Conservation (phyloP, 176 grass and related monocot species). For the Canna indica region DNA sequence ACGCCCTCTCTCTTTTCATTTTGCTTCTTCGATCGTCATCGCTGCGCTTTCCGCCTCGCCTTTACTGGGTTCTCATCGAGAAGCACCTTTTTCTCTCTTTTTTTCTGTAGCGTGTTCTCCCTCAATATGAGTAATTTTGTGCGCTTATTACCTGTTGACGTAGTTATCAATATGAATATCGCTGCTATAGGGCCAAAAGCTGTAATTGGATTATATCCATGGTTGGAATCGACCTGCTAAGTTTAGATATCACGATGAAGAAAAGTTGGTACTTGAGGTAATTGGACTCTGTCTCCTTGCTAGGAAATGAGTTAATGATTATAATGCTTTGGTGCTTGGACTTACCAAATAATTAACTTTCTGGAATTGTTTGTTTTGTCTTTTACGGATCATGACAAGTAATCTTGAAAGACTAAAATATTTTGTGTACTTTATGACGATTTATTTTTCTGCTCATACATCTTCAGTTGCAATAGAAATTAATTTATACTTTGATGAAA, state of each 20-base stretch:
- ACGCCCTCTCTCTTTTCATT: neutral
- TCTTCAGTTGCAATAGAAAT: too few relatives aligned
- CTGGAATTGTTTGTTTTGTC: neutral
- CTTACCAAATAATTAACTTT: neutral
- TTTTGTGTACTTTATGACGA: neutral
- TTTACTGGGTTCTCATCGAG: neutral
- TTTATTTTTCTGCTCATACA: neutral
- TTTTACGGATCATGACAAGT: too few relatives aligned
- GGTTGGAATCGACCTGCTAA: neutral
- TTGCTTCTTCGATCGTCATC: neutral
- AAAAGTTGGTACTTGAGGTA: too few relatives aligned
- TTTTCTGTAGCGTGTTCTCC: neutral
- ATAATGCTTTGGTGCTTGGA: neutral
- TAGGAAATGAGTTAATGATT: neutral
- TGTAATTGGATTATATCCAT: too few relatives aligned
- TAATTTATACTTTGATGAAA: too few relatives aligned
- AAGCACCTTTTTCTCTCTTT: neutral
- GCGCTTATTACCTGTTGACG: neutral
- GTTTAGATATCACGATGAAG: too few relatives aligned
- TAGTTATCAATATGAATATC: neutral
- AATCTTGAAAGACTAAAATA: too few relatives aligned
- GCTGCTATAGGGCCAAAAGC: neutral
- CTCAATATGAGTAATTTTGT: neutral
- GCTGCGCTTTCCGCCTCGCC: neutral
- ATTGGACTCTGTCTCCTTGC: neutral